Conservation (phyloP, 1,139 yeast genomes). For the Candida pseudoviswanathii region DNA sequence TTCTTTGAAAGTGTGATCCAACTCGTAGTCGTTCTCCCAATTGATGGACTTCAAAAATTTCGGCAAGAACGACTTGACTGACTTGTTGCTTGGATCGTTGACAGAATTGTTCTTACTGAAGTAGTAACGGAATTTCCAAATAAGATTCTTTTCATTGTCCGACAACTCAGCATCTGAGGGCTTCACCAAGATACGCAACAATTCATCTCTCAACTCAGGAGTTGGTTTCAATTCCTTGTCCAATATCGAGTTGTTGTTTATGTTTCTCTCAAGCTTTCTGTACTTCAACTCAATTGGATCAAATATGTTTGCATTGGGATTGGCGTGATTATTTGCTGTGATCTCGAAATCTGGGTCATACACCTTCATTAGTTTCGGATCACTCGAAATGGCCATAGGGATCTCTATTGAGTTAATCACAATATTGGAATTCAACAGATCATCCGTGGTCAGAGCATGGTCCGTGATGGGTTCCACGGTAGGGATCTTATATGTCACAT, state of each 20-base stretch:
- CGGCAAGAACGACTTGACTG: conserved; percentile 60
- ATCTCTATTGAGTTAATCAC: conserved; percentile 41
- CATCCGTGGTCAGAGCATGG: conserved; percentile 11
- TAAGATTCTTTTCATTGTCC: conserved; percentile 81
- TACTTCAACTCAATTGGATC: conserved; percentile 91
- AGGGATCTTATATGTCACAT: conserved; percentile 35
- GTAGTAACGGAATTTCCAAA: conserved; percentile 92
- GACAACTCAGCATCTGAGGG: conserved; percentile 84
- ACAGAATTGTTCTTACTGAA: conserved; percentile 60
- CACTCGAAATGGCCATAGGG: conserved; percentile 22
- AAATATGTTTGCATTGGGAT: conserved; percentile 18
- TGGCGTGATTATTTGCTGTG: conserved; percentile 10
- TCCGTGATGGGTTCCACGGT: conserved; percentile 14
- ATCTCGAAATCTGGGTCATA: conserved; percentile 44
- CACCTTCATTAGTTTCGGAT: conserved; percentile 21
- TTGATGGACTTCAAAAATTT: conserved; percentile 86
- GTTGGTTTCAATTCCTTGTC: conserved; percentile 91
- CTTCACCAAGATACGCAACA: conserved; percentile 65
- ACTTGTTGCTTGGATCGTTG: conserved; percentile 20
- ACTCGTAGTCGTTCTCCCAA: conserved; percentile 84
- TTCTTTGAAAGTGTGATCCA: conserved; percentile 71
- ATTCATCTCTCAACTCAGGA: conserved; percentile 75
- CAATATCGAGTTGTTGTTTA: conserved; percentile 71
- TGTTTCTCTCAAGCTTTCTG: conserved; percentile 75
- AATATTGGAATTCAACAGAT: conserved; percentile 23